Percentiles rank a stretch among this genome's conserved stretches.
Conservation (phyloP, 148 eudicot species). For the Dysphania ambrosioides region DNA sequence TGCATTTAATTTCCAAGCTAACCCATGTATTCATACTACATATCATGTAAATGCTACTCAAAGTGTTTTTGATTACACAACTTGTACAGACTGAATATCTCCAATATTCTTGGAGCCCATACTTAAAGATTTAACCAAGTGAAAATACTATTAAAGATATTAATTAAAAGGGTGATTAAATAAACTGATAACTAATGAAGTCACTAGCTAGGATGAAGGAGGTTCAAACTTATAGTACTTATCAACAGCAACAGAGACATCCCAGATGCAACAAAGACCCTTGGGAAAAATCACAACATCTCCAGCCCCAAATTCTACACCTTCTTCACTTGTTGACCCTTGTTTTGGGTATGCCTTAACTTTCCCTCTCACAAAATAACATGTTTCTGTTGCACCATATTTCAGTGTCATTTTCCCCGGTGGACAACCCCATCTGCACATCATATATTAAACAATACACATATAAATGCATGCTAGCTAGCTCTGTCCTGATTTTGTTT, state of each 20-base stretch:
- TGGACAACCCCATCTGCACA: slow-evolving; percentile 47
- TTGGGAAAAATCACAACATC: slow-evolving; percentile 45
- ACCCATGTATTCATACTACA: not conserved
- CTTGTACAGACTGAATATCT: slow-evolving; percentile 9
- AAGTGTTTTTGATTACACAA: slow-evolving; percentile 6
- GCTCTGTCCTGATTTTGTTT: no score
- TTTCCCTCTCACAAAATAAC: slow-evolving; percentile 44
- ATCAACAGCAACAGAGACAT: slow-evolving; percentile 42
- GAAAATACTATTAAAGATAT: not conserved
- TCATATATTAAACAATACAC: not conserved
- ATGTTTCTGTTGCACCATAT: slow-evolving; percentile 44
- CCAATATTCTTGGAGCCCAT: slow-evolving; percentile 15
- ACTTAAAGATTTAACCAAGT: not conserved
- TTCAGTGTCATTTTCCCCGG: slow-evolving; percentile 42
- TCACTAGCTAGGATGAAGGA: slow-evolving; percentile 13
- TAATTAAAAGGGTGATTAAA: not conserved
- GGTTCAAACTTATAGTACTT: slow-evolving; percentile 51
- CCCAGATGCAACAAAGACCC: slow-evolving; percentile 43
- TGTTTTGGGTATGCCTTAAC: slow-evolving; percentile 40
- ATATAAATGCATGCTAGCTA: no score
- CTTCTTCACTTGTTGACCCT: slow-evolving; percentile 21
- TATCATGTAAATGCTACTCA: not conserved
- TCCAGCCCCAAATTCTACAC: slow-evolving; percentile 48
- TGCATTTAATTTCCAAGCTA: no score
- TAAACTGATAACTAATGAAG: not conserved